Evolutionary conservation across 208 protist genomes (phyloP).

Genomic region (Naegleria gruberi): DNA sequence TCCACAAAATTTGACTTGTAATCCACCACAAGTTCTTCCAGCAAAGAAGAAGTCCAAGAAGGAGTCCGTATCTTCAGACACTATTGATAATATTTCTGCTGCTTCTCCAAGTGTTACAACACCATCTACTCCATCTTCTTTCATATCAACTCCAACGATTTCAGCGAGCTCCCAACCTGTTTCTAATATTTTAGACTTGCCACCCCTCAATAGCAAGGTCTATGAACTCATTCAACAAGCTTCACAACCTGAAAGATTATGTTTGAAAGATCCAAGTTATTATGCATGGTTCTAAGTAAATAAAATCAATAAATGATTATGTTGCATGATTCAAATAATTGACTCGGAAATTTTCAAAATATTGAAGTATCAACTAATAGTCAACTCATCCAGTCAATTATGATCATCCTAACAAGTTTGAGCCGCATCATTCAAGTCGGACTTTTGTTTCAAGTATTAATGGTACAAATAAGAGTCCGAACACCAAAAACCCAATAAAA

Average conservation of each 20-base stretch:
- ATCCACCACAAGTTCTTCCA: not conserved
- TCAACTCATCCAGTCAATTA: no score
- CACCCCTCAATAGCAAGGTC: not conserved
- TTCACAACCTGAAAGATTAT: not conserved
- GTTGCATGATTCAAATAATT: no score
- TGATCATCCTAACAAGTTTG: no score
- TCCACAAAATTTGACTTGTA: not conserved
- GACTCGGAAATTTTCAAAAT: no score
- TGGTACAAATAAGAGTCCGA: no score
- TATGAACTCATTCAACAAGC: constrained; percentile 1
- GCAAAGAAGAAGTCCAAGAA: not conserved
- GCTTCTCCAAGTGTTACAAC: not conserved
- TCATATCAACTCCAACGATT: not conserved
- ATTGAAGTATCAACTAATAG: no score
- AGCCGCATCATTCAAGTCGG: no score
- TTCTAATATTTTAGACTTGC: not conserved
- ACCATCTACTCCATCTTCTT: not conserved
- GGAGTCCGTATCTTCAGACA: not conserved
- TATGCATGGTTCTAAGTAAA: not conserved
- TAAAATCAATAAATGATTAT: not conserved
- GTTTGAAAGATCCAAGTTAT: not conserved
- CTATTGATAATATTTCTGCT: not conserved
- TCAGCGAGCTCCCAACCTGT: not conserved
- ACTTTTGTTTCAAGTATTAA: no score
- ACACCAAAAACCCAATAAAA: no score